Conservation (phyloP, 2,329 filamentous ascomycete genomes). For the Zasmidium cellare region DNA sequence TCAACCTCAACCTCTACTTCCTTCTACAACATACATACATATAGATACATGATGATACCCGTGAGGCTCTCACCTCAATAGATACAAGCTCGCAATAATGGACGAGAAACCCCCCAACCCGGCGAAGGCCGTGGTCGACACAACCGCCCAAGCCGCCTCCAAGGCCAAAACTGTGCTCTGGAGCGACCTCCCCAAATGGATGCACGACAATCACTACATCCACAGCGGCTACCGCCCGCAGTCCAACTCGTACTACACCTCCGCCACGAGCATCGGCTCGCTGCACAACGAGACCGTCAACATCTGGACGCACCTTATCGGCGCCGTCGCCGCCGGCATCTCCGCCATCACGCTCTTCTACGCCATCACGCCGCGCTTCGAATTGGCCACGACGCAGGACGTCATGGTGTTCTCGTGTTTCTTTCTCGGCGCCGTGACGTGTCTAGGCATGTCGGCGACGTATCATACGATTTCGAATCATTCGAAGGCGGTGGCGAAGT, state of each 20-base stretch:
- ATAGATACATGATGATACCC: neutral
- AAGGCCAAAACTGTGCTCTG: constrained; percentile 46
- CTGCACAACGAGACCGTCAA: constrained; percentile 71
- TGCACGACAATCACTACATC: constrained; percentile 69
- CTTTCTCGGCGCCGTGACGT: constrained; percentile 62
- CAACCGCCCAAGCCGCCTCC: constrained; percentile 36
- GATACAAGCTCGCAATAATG: neutral
- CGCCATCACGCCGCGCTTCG: constrained; percentile 65
- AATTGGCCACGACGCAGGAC: constrained; percentile 61
- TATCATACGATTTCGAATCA: constrained; percentile 88
- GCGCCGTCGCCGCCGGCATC: constrained; percentile 60
- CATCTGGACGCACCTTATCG: constrained; percentile 71
- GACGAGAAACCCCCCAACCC: constrained; percentile 1
- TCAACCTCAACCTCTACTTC: neutral
- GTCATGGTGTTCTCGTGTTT: constrained; percentile 75
- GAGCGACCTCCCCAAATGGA: constrained; percentile 47
- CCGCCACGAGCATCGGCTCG: constrained; percentile 59
- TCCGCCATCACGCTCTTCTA: constrained; percentile 56
- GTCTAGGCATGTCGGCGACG: constrained; percentile 58
- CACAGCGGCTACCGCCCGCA: constrained; percentile 64
- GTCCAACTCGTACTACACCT: constrained; percentile 61
- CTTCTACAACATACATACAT: neutral
- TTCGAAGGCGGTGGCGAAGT: constrained; percentile 71
- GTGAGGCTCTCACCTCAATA: no score
- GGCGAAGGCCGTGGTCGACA: constrained; percentile 6